Evolutionary conservation across 495 filamentous ascomycete species (phyloP).

Genomic region (Aspergillus campestris): DNA sequence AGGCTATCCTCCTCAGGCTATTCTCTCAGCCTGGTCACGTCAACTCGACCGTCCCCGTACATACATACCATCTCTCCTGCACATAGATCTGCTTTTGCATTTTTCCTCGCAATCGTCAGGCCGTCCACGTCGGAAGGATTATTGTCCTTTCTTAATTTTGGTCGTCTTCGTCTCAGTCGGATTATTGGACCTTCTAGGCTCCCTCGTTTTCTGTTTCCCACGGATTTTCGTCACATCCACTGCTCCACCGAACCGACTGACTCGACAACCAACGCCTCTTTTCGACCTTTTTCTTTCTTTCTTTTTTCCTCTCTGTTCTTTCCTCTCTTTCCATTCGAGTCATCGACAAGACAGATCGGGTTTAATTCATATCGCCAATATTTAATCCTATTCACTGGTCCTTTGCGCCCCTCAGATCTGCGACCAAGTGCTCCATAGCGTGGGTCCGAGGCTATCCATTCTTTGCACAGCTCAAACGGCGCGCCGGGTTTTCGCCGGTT

Average conservation of each 20-base stretch:
- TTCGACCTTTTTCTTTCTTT: background rate
- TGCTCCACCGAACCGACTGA: background rate
- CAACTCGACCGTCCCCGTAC: too few species aligned
- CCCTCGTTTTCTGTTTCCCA: background rate
- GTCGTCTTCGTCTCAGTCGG: background rate
- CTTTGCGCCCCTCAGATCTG: constrained; percentile 14
- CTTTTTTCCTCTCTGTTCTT: background rate
- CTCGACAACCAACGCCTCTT: background rate
- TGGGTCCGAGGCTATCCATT: constrained; percentile 24
- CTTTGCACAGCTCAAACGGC: background rate
- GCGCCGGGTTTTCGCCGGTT: background rate
- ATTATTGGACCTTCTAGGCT: too few species aligned
- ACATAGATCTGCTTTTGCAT: background rate
- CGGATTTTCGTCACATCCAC: background rate
- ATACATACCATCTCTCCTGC: too few species aligned
- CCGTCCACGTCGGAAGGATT: background rate
- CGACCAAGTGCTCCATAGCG: constrained; percentile 21
- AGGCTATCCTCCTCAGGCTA: too few species aligned
- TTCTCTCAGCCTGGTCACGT: too few species aligned
- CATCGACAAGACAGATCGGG: background rate
- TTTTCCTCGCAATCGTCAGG: too few species aligned
- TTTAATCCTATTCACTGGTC: constrained; percentile 2
- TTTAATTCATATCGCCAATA: background rate
- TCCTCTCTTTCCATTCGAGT: background rate
- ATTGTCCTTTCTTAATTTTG: background rate